A percentile compares a stretch with the other conserved stretches of the same genome.
phyloP scores from a whole-genome alignment of 75 land plant species.

The Adiantum capillusveneris region DNA sequence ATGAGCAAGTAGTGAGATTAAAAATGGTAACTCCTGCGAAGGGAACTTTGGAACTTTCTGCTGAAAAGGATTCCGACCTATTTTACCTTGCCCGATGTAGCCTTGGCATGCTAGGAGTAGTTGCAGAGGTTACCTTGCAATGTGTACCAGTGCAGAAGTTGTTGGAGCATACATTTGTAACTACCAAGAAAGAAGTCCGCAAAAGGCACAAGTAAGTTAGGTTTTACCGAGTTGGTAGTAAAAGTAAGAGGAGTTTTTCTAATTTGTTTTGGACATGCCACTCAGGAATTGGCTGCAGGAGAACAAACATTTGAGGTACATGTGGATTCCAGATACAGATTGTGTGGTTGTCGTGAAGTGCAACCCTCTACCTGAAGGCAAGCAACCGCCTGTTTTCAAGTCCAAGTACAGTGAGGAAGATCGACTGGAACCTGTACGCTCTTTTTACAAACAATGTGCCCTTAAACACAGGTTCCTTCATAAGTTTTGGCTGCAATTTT shows the following conservation, averaged over 20 bases:
- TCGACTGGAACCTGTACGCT: constrained; percentile 62
- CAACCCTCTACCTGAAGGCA: constrained; percentile 87
- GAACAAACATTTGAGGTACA: constrained; percentile 89
- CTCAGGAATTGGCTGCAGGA: constrained; percentile 87
- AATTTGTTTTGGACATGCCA: not conserved
- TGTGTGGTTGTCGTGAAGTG: constrained; percentile 87
- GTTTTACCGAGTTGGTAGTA: too few species aligned
- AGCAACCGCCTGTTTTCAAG: constrained; percentile 54
- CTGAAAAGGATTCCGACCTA: constrained; percentile 87
- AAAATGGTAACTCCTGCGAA: constrained; percentile 88
- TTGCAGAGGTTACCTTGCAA: constrained; percentile 93
- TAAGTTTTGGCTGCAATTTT: too few species aligned
- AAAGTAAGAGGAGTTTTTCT: not conserved
- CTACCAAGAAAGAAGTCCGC: constrained; percentile 71
- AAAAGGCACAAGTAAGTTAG: constrained; percentile 86
- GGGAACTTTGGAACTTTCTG: constrained; percentile 85
- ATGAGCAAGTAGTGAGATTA: constrained; percentile 90
- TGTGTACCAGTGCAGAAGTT: constrained; percentile 88
- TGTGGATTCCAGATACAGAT: constrained; percentile 95
- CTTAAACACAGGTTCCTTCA: constrained; percentile 61
- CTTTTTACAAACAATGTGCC: constrained; percentile 56
- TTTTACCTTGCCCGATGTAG: constrained; percentile 98
- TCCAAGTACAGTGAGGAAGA: constrained; percentile 66
- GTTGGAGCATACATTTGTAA: constrained; percentile 79
- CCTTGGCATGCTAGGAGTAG: constrained; percentile 94